Evolutionary conservation across 441 rosid species (phyloP).

Genomic region (Erodium trifolium): DNA sequence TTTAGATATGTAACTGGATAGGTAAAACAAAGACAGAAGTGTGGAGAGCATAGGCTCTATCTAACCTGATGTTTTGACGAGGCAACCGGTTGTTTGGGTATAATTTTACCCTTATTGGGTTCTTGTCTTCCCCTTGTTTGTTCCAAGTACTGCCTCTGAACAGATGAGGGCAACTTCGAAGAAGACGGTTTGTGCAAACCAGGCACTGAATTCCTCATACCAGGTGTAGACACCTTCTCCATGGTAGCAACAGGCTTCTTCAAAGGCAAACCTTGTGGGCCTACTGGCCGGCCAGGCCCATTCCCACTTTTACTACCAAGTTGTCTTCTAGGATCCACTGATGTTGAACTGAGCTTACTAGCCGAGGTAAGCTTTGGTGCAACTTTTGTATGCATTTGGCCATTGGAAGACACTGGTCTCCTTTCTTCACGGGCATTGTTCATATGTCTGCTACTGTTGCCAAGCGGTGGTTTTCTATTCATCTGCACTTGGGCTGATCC

Average conservation of each 20-base stretch:
- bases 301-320: slow-evolving; percentile 40
- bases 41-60: neutral
- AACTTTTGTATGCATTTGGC: slow-evolving; percentile 38
- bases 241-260: slow-evolving; percentile 25
- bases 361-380: slow-evolving; percentile 36
- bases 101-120: slow-evolving; percentile 26
- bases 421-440: slow-evolving; percentile 31
- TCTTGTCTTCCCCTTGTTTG: slow-evolving; percentile 40
- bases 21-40: slow-evolving; percentile 2
- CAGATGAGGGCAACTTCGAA: slow-evolving; percentile 38
- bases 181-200: slow-evolving; percentile 34
- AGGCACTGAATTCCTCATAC: slow-evolving; percentile 33
- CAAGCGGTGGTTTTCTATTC: slow-evolving; percentile 43
- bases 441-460: slow-evolving; percentile 35
- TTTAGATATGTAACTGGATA: neutral
- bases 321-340: slow-evolving; percentile 33
- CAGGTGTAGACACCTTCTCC: slow-evolving; percentile 37
- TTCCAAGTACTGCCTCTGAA: slow-evolving; percentile 43
- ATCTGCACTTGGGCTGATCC: slow-evolving; percentile 37
- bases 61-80: slow-evolving; percentile 48
- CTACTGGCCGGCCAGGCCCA: slow-evolving; percentile 57
- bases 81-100: slow-evolving; percentile 36
- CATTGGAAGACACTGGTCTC: slow-evolving; percentile 34
- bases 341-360: slow-evolving; percentile 19
- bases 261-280: slow-evolving; percentile 34